Conservation (phyloP, 1,139 yeast species). For the Pichia sp. region DNA sequence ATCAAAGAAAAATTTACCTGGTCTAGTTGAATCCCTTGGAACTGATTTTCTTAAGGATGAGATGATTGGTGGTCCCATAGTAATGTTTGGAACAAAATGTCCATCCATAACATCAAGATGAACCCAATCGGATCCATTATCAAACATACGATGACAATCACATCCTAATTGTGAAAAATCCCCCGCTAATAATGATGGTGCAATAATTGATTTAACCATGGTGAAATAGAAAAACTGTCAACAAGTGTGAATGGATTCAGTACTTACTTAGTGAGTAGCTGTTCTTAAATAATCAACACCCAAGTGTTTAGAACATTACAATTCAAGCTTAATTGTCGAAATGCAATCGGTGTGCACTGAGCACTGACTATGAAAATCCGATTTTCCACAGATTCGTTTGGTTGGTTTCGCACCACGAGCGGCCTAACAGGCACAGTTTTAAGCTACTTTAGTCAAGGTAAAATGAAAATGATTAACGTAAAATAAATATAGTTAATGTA, state of each 20-base stretch:
- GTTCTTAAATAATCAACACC: no score
- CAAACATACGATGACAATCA: constrained; percentile 75
- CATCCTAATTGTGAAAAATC: constrained; percentile 86
- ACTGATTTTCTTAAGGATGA: constrained; percentile 69
- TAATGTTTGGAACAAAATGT: constrained; percentile 93
- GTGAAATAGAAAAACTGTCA: background rate
- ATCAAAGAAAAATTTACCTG: constrained; percentile 59
- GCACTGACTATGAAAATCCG: no score
- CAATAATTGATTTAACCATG: constrained; percentile 78
- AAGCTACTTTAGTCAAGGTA: no score
- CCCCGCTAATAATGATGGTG: constrained; percentile 95
- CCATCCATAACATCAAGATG: constrained; percentile 99
- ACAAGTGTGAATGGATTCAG: no score
- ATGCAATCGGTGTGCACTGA: no score
- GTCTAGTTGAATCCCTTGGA: constrained; percentile 39
- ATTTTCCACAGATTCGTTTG: no score
- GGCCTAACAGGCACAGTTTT: no score
- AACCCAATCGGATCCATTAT: constrained; percentile 84
- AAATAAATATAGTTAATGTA: background rate
- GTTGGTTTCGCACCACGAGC: no score
- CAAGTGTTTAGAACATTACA: no score
- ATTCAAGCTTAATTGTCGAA: no score
- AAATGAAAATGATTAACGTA: no score
- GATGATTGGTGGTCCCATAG: constrained; percentile 89
- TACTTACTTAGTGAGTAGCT: no score